Percentiles rank a stretch among this genome's conserved stretches.
phyloP scores from a whole-genome alignment of 2,329 filamentous ascomycete species.

The Scedosporium minutisporum region DNA sequence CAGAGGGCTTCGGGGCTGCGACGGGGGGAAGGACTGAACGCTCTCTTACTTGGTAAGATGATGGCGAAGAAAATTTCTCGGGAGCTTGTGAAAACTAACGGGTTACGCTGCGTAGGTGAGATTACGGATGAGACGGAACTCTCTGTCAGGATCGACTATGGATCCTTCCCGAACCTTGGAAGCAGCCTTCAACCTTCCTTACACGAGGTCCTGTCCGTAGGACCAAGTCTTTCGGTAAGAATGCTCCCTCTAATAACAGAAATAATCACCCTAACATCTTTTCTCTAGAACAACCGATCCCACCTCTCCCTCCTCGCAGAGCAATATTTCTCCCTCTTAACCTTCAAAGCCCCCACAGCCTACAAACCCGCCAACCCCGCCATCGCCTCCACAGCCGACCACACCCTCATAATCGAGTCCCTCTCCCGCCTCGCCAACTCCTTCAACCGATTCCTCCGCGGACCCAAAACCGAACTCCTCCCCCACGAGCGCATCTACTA shows the following conservation, averaged over 20 bases:
- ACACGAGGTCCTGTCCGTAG: slow-evolving; percentile 36
- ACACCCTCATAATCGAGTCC: slow-evolving; percentile 32
- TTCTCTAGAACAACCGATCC: slow-evolving; percentile 33
- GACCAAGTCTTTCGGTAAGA: slow-evolving; percentile 41
- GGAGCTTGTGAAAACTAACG: not conserved
- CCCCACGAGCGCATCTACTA: slow-evolving; percentile 33
- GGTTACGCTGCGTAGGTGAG: slow-evolving; percentile 22
- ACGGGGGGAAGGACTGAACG: slow-evolving; percentile 30
- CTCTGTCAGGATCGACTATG: slow-evolving; percentile 39
- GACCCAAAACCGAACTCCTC: slow-evolving; percentile 23
- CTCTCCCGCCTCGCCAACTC: slow-evolving; percentile 32
- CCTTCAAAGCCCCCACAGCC: slow-evolving; percentile 36
- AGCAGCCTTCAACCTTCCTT: slow-evolving; percentile 26
- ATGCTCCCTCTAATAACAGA: slow-evolving; percentile 8
- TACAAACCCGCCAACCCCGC: slow-evolving; percentile 36
- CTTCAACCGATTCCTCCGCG: slow-evolving; percentile 27
- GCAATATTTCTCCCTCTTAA: slow-evolving; percentile 39
- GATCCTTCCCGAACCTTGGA: slow-evolving; percentile 39
- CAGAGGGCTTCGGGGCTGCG: slow-evolving; percentile 31
- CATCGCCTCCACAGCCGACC: slow-evolving; percentile 29
- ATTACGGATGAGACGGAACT: slow-evolving; percentile 29
- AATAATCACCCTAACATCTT: not conserved
- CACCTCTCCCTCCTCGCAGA: slow-evolving; percentile 41
- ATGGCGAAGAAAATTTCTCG: not conserved
- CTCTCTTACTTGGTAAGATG: slow-evolving; percentile 35